Percentiles rank a stretch among this genome's conserved stretches.
These are phyloP conservation scores for Casuarina glauca DNA, from an alignment of 306 rosid species.

Conservation along the genomic window DNA sequence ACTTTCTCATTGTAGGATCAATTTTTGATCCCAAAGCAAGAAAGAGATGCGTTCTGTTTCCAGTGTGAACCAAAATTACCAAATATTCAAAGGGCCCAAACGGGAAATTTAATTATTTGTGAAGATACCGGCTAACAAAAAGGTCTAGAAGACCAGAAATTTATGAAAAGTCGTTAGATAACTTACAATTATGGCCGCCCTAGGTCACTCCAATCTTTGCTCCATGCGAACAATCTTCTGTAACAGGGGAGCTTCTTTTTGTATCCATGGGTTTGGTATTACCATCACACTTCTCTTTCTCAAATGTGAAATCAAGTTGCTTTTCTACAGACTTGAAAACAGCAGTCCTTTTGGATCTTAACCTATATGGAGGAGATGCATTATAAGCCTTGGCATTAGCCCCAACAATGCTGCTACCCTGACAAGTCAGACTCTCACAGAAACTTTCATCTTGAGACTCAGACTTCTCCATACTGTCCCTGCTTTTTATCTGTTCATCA, in stretches of 20 bases:
- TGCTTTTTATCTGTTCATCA: constrained; percentile 36
- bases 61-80: background rate
- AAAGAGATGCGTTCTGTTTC: background rate
- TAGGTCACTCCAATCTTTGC: constrained; percentile 59
- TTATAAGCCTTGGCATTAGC: constrained; percentile 61
- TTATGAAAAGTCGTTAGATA: constrained; percentile 17
- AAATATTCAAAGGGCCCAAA: background rate
- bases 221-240: constrained; percentile 53
- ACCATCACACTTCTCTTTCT: constrained; percentile 54
- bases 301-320: constrained; percentile 82
- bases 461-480: constrained; percentile 34
- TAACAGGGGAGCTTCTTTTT: constrained; percentile 33
- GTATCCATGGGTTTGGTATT: constrained; percentile 37
- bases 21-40: background rate
- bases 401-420: constrained; percentile 36
- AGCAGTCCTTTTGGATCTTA: constrained; percentile 81
- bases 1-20: background rate
- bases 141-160: background rate
- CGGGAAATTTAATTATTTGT: background rate
- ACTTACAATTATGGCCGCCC: constrained; percentile 50
- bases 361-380: constrained; percentile 93
- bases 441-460: constrained; percentile 44
- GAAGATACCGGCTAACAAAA: background rate
- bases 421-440: constrained; percentile 48
- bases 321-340: constrained; percentile 85